Conservation (phyloP, 2,329 filamentous ascomycete species). For the Pseudogymnoascus sp. region DNA sequence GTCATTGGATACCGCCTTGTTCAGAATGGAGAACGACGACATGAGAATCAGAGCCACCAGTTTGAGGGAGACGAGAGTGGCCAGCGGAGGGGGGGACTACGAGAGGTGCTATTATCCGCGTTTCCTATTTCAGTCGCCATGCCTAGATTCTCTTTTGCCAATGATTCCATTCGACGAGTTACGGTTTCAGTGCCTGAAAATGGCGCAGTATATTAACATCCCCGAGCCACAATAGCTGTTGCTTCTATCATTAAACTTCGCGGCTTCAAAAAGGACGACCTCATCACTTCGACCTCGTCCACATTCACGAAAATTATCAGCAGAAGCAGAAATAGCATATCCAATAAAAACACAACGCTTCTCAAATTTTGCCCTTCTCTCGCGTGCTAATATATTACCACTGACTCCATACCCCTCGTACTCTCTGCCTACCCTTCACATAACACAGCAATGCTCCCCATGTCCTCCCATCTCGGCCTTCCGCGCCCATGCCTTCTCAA, state of each 20-base stretch:
- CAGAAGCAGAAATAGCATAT: not conserved
- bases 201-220: not conserved
- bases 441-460: not conserved
- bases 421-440: not conserved
- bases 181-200: not conserved
- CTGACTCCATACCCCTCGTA: not conserved
- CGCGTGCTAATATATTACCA: not conserved
- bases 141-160: not conserved
- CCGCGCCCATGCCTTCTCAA: not conserved
- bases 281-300: not conserved
- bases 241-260: not conserved
- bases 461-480: not conserved
- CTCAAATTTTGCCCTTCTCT: not conserved
- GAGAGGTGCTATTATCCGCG: not conserved
- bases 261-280: not conserved
- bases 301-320: not conserved
- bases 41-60: not conserved
- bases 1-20: not conserved
- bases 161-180: not conserved
- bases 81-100: not conserved
- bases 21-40: not conserved
- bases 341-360: not conserved
- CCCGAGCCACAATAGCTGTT: not conserved
- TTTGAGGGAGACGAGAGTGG: not conserved
- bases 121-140: not conserved